Evolutionary conservation across 169 alveolate species (phyloP).

Genomic region (Eimeria necatrix): DNA sequence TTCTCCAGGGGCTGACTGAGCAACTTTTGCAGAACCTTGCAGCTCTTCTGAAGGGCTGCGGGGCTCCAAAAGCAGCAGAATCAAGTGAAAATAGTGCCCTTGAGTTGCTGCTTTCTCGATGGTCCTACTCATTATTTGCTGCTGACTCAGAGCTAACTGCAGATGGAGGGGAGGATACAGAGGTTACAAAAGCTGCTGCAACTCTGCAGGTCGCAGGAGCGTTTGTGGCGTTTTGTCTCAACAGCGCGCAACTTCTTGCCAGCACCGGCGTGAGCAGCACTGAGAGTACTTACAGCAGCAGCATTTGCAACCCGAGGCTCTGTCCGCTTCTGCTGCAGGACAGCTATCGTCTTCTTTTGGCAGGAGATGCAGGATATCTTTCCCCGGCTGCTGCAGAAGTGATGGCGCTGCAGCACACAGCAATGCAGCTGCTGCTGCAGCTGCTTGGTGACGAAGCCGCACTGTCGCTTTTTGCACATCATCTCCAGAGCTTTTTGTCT

Average conservation of each 20-base stretch:
- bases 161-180: neutral
- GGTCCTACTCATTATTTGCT: slow-evolving; percentile 16
- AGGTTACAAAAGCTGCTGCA: slow-evolving; percentile 5
- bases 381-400: slow-evolving; percentile 52
- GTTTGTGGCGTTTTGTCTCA: slow-evolving; percentile 21
- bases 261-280: neutral
- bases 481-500: neutral
- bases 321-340: slow-evolving; percentile 74
- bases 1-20: slow-evolving; percentile 19
- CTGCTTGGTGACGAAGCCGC: slow-evolving; percentile 36
- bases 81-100: neutral
- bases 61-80: neutral
- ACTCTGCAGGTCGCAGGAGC: slow-evolving; percentile 42
- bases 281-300: neutral
- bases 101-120: slow-evolving; percentile 9
- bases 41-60: neutral
- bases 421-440: slow-evolving; percentile 67
- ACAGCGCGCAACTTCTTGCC: neutral
- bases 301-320: slow-evolving; percentile 15
- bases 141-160: neutral
- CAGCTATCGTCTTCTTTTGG: slow-evolving; percentile 48
- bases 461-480: neutral
- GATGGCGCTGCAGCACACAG: slow-evolving; percentile 70
- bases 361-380: neutral
- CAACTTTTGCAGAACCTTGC: slow-evolving; percentile 35